Evolutionary conservation across 1,284 basidiomycete species (phyloP).

Genomic region (Athelia psychrophila): DNA sequence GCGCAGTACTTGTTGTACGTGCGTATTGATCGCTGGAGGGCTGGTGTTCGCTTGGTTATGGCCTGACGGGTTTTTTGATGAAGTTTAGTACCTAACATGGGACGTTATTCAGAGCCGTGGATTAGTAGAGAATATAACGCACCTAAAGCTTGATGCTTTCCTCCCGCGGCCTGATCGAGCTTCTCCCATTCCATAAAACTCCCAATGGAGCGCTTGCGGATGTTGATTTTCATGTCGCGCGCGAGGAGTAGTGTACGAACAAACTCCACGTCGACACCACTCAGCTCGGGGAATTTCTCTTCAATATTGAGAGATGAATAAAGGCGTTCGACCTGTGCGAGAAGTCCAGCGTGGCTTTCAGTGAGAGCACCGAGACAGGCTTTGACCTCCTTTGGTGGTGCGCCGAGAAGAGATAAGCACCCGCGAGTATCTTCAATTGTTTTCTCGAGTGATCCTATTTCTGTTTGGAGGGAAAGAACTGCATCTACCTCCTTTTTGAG

Average conservation of each 20-base stretch:
- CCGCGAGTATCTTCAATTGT: conserved; percentile 3
- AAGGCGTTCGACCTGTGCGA: conserved; percentile 10
- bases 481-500: conserved; percentile 13
- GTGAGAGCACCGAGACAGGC: conserved; percentile 18
- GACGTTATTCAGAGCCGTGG: background rate
- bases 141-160: conserved; percentile 29
- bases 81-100: conserved; percentile 31
- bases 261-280: conserved; percentile 25
- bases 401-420: background rate
- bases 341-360: background rate
- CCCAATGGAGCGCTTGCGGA: conserved; percentile 28
- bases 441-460: conserved; percentile 8
- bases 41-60: conserved; percentile 29
- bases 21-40: conserved; percentile 23
- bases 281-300: conserved; percentile 10
- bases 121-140: conserved; percentile 3
- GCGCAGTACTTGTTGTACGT: conserved; percentile 34
- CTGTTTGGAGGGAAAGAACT: conserved; percentile 11
- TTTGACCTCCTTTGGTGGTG: conserved; percentile 7
- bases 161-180: conserved; percentile 29
- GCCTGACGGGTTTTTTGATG: conserved; percentile 32
- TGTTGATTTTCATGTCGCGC: conserved; percentile 35
- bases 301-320: conserved; percentile 16
- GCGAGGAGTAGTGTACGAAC: conserved; percentile 27
- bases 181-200: conserved; percentile 37